These are phyloP conservation scores for Dissoconium aciculare DNA, from an alignment of 2,329 filamentous ascomycete genomes.

Conservation along the genomic window DNA sequence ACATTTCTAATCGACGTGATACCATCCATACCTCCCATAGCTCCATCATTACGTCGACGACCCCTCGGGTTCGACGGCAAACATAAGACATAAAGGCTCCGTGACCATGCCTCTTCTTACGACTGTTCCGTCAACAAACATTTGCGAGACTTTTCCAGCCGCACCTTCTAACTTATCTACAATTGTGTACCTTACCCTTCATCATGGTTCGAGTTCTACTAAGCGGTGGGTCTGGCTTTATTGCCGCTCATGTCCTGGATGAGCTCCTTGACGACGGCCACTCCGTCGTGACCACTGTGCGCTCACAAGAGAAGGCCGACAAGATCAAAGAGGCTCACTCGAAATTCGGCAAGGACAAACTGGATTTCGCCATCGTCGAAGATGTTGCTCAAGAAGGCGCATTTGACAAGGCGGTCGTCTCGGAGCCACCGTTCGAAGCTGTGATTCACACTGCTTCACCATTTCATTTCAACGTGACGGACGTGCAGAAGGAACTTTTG, in stretches of 20 bases:
- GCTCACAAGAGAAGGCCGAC: slow-evolving; percentile 46
- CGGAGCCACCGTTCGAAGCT: slow-evolving; percentile 51
- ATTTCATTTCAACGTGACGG: slow-evolving; percentile 59
- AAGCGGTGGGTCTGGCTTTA: slow-evolving; percentile 46
- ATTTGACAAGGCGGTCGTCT: slow-evolving; percentile 48
- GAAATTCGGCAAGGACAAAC: slow-evolving; percentile 37
- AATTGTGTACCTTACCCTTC: no score
- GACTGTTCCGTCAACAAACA: no score
- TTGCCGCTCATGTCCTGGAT: slow-evolving; percentile 50
- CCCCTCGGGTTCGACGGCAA: no score
- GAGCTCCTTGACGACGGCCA: slow-evolving; percentile 41
- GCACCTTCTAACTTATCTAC: no score
- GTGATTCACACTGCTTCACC: slow-evolving; percentile 64
- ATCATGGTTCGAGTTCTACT: slow-evolving; percentile 25
- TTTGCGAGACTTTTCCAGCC: no score
- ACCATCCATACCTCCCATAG: no score
- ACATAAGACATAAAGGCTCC: no score
- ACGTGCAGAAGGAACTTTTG: slow-evolving; percentile 49
- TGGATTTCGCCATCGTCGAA: slow-evolving; percentile 52
- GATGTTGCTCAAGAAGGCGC: slow-evolving; percentile 57
- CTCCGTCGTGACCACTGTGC: slow-evolving; percentile 47
- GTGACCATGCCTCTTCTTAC: no score
- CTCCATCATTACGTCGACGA: no score
- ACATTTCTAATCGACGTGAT: no score
- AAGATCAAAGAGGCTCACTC: slow-evolving; percentile 43